Evolutionary conservation across 495 filamentous ascomycete species (phyloP), one percentile per base, ranked within the genome.

Genomic region (Aspergillus incahuasiensis): DNA sequence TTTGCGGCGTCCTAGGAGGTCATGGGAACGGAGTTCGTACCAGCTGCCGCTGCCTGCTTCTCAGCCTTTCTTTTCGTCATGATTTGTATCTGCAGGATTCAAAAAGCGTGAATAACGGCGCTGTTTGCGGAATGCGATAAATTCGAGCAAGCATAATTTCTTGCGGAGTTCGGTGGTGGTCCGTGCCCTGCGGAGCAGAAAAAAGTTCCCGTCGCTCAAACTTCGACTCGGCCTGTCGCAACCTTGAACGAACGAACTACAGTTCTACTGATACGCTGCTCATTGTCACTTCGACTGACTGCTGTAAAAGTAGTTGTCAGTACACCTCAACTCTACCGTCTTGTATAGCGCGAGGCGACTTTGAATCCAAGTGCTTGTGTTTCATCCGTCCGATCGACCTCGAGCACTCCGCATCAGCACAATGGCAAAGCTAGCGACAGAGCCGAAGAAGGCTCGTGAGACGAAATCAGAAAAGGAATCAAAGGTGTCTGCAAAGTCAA

Each of bases 171-270:
- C 32, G 57, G 60, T 21, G 54, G 63, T 74, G 73, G 73, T 68
- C 73, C 64, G 73, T 76, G 73, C 73, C 63, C 67, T 68, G 73
- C 71, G 69, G 73, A 75, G 68, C 63, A 73, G 72, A 74, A 73
- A 72, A 74, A 73, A 69, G 63, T 35, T 35, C 32, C 32, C 59
- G 64, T 63, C 54, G 54, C 52, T 52, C 52, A 32, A 60, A 50
- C 38, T 52, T 54, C 18, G 39, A 50, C 48, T 50, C 48, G n/a
- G 47, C 30, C 39, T 48, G 38, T 55, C 48, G 53, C 55, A 60
- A 56, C 44, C 4, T 46, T 20, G 5, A 15, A 28, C 43, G 28
- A 11, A 35, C 32, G 32, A 35, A 35, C 32, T 15, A 35, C 32
- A 35, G 32, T 5, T 35, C 9, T 35, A 35, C 3, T 7, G 6